Conservation (phyloP, 805 yeast genomes). For the Ogataea henricii region DNA sequence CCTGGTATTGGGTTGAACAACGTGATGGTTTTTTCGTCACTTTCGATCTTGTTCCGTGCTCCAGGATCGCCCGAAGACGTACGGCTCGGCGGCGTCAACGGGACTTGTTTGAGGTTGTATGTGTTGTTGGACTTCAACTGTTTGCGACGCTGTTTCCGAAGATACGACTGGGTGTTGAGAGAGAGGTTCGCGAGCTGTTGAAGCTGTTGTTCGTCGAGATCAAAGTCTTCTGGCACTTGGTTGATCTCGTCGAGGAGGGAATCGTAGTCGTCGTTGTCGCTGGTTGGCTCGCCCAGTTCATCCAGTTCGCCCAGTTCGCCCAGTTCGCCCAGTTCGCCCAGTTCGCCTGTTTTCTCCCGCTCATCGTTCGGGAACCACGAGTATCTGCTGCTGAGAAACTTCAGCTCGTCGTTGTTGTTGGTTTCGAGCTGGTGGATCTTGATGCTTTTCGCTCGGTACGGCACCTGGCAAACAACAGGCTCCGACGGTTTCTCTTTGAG, state of each 20-base stretch:
- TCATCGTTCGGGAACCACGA: slow-evolving; percentile 36
- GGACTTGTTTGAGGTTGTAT: not conserved
- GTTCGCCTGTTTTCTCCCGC: not conserved
- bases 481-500: slow-evolving; percentile 7
- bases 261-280: slow-evolving; percentile 11
- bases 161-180: not conserved
- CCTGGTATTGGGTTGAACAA: slow-evolving; percentile 26
- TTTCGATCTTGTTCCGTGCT: slow-evolving; percentile 9
- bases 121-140: slow-evolving; percentile 10
- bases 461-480: not conserved
- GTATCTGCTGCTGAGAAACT: slow-evolving; percentile 24
- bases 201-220: slow-evolving; percentile 22
- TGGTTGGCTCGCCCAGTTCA: not conserved
- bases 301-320: too few species aligned
- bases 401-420: slow-evolving; percentile 19
- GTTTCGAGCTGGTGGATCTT: slow-evolving; percentile 26
- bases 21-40: slow-evolving; percentile 33
- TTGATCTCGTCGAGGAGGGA: slow-evolving; percentile 39
- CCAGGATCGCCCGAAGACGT: not conserved
- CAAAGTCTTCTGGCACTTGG: slow-evolving; percentile 39
- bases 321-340: not conserved
- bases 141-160: slow-evolving; percentile 13
- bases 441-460: slow-evolving; percentile 10
- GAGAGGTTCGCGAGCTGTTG: slow-evolving; percentile 5
- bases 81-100: slow-evolving; percentile 2